A percentile compares a stretch with the other conserved stretches of the same genome.
Evolutionary conservation across 495 filamentous ascomycete genomes (phyloP).

Genomic region (Glonium stellatum): DNA sequence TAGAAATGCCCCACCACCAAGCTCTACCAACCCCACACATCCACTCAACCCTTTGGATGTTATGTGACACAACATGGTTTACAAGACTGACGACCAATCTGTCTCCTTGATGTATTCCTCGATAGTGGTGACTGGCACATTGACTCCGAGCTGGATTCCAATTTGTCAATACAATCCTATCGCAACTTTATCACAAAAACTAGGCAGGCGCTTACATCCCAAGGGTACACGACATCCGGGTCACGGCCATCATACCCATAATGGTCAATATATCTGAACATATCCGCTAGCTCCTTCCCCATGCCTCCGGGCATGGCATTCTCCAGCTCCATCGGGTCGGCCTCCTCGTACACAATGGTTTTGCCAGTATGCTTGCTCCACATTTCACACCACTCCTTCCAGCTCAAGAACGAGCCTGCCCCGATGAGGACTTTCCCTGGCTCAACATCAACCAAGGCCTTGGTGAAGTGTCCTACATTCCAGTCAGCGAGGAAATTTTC

Average conservation of each 20-base stretch:
- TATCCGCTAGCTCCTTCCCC: constrained; percentile 33
- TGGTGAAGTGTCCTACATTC: constrained; percentile 18
- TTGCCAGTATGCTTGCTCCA: constrained; percentile 25
- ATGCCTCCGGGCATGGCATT: constrained; percentile 22
- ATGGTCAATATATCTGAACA: constrained; percentile 31
- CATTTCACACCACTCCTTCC: constrained; percentile 28
- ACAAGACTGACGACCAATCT: constrained; percentile 30
- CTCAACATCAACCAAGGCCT: constrained; percentile 29
- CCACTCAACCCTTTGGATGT: no score
- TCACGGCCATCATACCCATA: constrained; percentile 38
- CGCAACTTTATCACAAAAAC: not conserved
- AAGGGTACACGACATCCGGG: constrained; percentile 23
- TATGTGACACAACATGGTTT: not conserved
- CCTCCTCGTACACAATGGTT: constrained; percentile 11
- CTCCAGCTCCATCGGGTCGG: constrained; percentile 15
- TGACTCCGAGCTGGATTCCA: constrained; percentile 23
- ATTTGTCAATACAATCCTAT: not conserved
- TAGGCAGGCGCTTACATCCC: constrained; percentile 15
- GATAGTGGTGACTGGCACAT: constrained; percentile 26
- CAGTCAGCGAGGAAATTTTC: no score
- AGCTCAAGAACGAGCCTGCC: constrained; percentile 25
- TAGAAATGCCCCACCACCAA: no score
- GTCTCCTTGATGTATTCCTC: constrained; percentile 33
- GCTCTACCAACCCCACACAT: no score
- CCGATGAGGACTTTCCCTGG: constrained; percentile 35